These are phyloP conservation scores for Amanita molliuscula DNA, from an alignment of 768 basidiomycete genomes.

Conservation along the genomic window DNA sequence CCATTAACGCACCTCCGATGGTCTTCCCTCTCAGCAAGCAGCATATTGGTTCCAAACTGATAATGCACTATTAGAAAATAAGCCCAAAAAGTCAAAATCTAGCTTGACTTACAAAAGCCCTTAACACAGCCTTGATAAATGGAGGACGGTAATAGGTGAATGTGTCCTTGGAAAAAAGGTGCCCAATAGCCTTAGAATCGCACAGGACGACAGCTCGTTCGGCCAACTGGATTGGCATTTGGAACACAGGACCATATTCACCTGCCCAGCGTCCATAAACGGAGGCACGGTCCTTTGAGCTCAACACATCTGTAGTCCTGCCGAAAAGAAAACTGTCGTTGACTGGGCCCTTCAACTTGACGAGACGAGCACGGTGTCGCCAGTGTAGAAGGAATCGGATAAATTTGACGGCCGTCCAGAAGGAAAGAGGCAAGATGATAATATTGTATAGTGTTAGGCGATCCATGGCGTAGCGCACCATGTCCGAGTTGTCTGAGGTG, in stretches of 20 bases:
- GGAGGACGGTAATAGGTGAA: constrained; percentile 33
- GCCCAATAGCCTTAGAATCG: constrained; percentile 42
- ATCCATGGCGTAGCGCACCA: not conserved
- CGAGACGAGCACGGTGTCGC: constrained; percentile 9
- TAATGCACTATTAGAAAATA: not conserved
- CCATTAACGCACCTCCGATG: constrained; percentile 28
- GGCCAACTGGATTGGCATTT: constrained; percentile 26
- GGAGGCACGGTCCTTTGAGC: constrained; percentile 17
- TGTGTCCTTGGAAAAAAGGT: constrained; percentile 41
- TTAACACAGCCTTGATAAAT: constrained; percentile 23
- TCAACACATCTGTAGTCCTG: constrained; percentile 16
- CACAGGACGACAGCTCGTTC: constrained; percentile 24
- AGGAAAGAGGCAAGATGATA: not conserved
- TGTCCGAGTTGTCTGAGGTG: too few relatives aligned
- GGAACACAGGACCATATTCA: constrained; percentile 36
- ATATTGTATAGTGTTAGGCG: not conserved
- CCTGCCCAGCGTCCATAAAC: constrained; percentile 37
- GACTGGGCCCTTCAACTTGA: constrained; percentile 31
- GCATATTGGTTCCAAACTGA: constrained; percentile 29
- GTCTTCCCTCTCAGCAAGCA: constrained; percentile 34
- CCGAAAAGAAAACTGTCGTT: constrained; percentile 34
- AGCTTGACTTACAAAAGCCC: constrained; percentile 22
- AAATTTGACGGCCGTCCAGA: not conserved
- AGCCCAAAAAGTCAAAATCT: not conserved
- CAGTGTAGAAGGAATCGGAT: not conserved